These are phyloP conservation scores for Fusarium cyanostomum DNA, from an alignment of 2,329 filamentous ascomycete genomes.

Conservation along the genomic window DNA sequence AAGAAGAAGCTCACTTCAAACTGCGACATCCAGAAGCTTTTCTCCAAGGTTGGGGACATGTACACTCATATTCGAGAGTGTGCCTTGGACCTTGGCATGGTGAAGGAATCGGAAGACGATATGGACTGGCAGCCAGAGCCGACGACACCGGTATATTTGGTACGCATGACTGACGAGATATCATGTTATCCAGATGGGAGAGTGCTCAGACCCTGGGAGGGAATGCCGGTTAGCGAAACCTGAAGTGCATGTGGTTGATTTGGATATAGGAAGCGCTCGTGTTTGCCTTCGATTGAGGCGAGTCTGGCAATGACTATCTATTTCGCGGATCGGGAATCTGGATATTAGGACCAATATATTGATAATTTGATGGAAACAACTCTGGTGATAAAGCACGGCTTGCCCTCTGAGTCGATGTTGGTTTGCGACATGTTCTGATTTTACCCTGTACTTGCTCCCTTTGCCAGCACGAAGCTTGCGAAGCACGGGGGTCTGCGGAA, in stretches of 20 bases:
- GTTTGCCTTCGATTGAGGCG: background rate
- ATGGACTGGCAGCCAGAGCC: constrained; percentile 35
- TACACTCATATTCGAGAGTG: constrained; percentile 10
- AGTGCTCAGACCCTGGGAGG: background rate
- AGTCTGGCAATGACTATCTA: no score
- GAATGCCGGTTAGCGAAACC: background rate
- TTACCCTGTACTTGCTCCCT: background rate
- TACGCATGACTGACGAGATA: constrained; percentile 10
- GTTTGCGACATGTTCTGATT: background rate
- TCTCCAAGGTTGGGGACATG: constrained; percentile 2
- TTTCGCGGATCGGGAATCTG: background rate
- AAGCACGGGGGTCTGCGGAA: no score
- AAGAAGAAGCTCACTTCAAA: background rate
- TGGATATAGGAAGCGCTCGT: background rate
- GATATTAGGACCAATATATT: background rate
- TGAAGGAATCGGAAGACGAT: constrained; percentile 4
- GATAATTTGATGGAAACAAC: background rate
- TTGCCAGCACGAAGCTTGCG: no score
- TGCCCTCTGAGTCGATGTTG: background rate
- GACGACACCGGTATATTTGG: constrained; percentile 20
- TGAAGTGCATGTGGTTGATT: background rate
- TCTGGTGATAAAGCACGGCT: background rate
- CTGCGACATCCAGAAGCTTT: constrained; percentile 1
- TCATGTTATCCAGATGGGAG: constrained; percentile 15
- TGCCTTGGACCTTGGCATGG: background rate